Evolutionary conservation across 306 rosid species (phyloP), one percentile per base, ranked within the genome.

Genomic region (Castanea crenata): DNA sequence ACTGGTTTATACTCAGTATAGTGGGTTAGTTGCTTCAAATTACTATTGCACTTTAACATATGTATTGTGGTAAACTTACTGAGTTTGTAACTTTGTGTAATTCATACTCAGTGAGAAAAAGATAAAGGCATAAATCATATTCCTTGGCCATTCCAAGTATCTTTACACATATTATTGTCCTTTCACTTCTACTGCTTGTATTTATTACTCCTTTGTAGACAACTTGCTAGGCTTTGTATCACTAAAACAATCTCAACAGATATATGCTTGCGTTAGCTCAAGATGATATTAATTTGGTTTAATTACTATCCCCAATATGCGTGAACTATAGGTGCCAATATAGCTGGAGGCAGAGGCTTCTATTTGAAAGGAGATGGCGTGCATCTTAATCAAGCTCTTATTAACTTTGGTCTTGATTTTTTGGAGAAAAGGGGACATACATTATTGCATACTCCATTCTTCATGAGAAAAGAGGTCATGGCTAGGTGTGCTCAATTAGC

Each of bases 301-400:
- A 29, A 56, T 72, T 55, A 49, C 46, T 71, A 14, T 63, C 76
- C 29, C 70, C 75, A 49, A 15, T 44, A 58, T 82, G 67, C 32
- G 76, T 80, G 55, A 69, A 71, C 81, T 82, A 34, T 79, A 95
- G 99, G 99, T 74, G 76, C 98, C 81, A 90, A 96, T 38, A 75
- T 93, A 20, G 99, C 99, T 68, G 99, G 99, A 74, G 98, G 91
- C 70, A 91, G 99, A 91, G 99, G 99, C 64, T 96, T 73, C 87
- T 93, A 93, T 86, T 92, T 96, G 70, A 93, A 90, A 75, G 99
- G 96, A 76, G 98, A 79, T 68, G 98, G 99, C 29, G 97, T 96
- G 61, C 94, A 87, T 75, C 98, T 96, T 71, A 96, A 95, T 82
- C 98, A 87, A 88, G 99, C 99, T 81, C 85, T 96, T 19, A 96